Base-by-base conservation (phyloP, 23 red algal species). In the Porphyridium purpureum region DNA sequence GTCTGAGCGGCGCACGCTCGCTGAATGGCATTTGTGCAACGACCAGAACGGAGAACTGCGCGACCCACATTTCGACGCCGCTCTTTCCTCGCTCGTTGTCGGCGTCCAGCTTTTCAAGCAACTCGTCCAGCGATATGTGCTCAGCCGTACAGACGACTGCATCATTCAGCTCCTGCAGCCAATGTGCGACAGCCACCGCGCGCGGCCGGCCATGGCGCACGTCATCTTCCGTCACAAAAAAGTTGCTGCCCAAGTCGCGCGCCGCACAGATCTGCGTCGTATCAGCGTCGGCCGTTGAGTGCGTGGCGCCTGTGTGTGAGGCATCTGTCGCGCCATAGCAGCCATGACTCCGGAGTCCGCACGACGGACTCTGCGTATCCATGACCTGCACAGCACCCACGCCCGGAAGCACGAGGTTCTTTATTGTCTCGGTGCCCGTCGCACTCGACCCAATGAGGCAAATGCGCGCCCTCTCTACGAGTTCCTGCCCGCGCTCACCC, bases 321-420 rank as follows among this genome's bases (percentile, higher is more conserved):
- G n/a, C n/a, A n/a, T n/a, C n/a, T n/a, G n/a, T n/a, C n/a, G n/a
- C n/a, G n/a, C n/a, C n/a, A n/a, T n/a, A n/a, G n/a, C n/a, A n/a
- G n/a, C n/a, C n/a, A n/a, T n/a, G n/a, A n/a, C n/a, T n/a, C n/a
- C n/a, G n/a, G n/a, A n/a, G n/a, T n/a, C n/a, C n/a, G n/a, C n/a
- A n/a, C n/a, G n/a, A n/a, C n/a, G n/a, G n/a, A 7, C 41, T 35
- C 27, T 32, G 14, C 17, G 52, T 72, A 62, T 95, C 88, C 22
- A 80, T 60, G 35, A 95, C 31, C 3, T 65, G 64, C 49, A 84
- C 57, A 2, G 66, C 49, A 40, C 78, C 78, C 26, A 95, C 60
- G 47, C 78, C 88, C 35, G 76, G 70, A 29, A 95, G 73, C 17
- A 95, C 74, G 25, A 95, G 59, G 60, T 75, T 84, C 55, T 95